Evolutionary conservation across 768 basidiomycete species (phyloP), one percentile per base, ranked within the genome.

Genomic region (Podaxis sp.): DNA sequence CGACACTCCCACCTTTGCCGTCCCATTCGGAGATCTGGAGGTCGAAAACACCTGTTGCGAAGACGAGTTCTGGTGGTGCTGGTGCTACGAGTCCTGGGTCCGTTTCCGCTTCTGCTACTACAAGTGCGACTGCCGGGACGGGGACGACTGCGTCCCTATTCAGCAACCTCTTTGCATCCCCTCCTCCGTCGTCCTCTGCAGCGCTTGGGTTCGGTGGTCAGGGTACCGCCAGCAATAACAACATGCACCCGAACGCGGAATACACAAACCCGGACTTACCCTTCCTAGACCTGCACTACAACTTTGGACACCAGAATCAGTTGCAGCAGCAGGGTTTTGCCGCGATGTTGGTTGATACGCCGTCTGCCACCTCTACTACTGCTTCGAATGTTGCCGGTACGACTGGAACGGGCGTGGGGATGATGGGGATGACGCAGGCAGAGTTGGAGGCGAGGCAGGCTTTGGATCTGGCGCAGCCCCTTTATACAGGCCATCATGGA

Each of bases 231-330:
- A n/a, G 43, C 7, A 6, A 2, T 4, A 43, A 43, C 41, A 24
- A 9, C 2, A 4, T 50, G 12, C 49, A 24, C 2, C 4, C 27
- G 24, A 49, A 40, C 24, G 17, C 57, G 2, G 60, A 46, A 27
- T 61, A 59, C 46, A 57, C 61, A 38, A 77, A 85, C 52, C 43
- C 46, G 22, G 80, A 83, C 63, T 70, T 89, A 2, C 84, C 88
- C 3, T 90, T 89, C 72, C 78, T 90, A 58, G 89, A 90, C 70
- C 68, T 90, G 71, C 89, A 90, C 69, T 89, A 90, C 70, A 87
- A 85, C 40, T 52, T 63, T 43, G 57, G 62, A 9, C 61, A 63
- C 25, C 63, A 46, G 53, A 55, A 46, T 46, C 46, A 55, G 19
- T 24, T 36, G 56, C 65, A 59, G 41, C 55, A 49, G 37, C 66